Evolutionary conservation across 768 basidiomycete species (phyloP).

Genomic region (Mycena polygramma): DNA sequence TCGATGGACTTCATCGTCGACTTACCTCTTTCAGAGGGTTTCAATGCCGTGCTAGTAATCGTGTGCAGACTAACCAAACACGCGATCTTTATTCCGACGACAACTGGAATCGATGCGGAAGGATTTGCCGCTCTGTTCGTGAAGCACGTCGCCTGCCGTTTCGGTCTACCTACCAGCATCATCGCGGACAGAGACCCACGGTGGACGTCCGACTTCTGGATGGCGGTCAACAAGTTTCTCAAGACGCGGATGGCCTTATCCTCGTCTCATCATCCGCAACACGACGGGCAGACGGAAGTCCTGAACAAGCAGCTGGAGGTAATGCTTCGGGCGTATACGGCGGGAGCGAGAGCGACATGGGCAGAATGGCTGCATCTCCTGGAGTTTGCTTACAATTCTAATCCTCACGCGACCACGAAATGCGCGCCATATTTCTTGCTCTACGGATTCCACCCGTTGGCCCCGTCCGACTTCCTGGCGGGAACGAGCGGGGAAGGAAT

Average conservation of each 20-base stretch:
- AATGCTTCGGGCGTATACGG: conserved; percentile 39
- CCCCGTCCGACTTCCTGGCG: conserved; percentile 18
- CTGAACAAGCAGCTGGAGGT: conserved; percentile 47
- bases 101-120: background rate
- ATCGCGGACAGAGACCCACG: conserved; percentile 26
- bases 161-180: conserved; percentile 21
- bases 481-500: background rate
- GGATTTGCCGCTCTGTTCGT: conserved; percentile 7
- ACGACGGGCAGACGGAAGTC: conserved; percentile 49
- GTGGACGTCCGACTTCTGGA: conserved; percentile 29
- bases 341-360: conserved; percentile 38
- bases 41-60: conserved; percentile 11
- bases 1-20: conserved; percentile 45
- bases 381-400: conserved; percentile 45
- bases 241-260: conserved; percentile 8
- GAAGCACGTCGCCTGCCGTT: background rate
- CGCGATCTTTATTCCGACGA: background rate
- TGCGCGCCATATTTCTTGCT: conserved; percentile 36
- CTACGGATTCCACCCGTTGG: conserved; percentile 32
- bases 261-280: conserved; percentile 43
- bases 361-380: conserved; percentile 38
- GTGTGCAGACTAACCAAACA: conserved; percentile 15
- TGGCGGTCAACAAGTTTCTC: background rate
- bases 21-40: conserved; percentile 37
- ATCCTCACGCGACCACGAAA: conserved; percentile 27